phyloP scores from a whole-genome alignment of 2,329 filamentous ascomycete genomes.

The Fusarium sp. region DNA sequence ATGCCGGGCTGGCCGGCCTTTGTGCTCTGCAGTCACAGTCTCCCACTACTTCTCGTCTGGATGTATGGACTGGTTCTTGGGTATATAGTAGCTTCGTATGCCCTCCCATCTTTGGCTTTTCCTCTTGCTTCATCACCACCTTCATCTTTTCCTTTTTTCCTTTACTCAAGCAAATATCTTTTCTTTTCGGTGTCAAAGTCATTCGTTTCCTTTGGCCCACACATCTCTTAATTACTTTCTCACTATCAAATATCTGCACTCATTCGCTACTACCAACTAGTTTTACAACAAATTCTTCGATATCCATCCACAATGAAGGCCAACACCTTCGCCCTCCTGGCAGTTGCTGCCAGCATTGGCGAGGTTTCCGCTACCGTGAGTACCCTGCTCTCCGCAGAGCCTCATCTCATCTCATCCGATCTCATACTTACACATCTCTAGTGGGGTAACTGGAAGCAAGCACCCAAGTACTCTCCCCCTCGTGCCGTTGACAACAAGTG shows the following conservation, averaged over 20 bases:
- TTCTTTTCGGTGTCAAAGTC: constrained; percentile 58
- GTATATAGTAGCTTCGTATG: constrained; percentile 46
- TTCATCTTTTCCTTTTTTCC: constrained; percentile 43
- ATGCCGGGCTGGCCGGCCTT: constrained; percentile 38
- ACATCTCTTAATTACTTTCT: constrained; percentile 46
- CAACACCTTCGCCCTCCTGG: constrained; percentile 57
- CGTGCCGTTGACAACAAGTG: constrained; percentile 83
- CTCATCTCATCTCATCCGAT: background rate
- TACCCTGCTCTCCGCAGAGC: background rate
- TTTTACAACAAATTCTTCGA: constrained; percentile 25
- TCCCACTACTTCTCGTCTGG: constrained; percentile 7
- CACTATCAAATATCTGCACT: constrained; percentile 33
- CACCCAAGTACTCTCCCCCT: constrained; percentile 72
- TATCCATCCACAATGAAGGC: constrained; percentile 62
- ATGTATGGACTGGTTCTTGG: constrained; percentile 23
- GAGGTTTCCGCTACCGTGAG: constrained; percentile 62
- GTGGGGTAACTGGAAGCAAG: constrained; percentile 42
- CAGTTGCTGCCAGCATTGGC: constrained; percentile 63
- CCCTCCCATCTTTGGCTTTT: constrained; percentile 34
- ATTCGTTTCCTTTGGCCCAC: constrained; percentile 66
- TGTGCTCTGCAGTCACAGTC: constrained; percentile 18
- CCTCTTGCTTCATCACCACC: constrained; percentile 40
- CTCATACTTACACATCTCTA: constrained; percentile 14
- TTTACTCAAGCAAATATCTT: constrained; percentile 36
- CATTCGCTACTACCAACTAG: constrained; percentile 35